Evolutionary conservation across 768 basidiomycete species (phyloP).

Genomic region (Cyathus striatus): DNA sequence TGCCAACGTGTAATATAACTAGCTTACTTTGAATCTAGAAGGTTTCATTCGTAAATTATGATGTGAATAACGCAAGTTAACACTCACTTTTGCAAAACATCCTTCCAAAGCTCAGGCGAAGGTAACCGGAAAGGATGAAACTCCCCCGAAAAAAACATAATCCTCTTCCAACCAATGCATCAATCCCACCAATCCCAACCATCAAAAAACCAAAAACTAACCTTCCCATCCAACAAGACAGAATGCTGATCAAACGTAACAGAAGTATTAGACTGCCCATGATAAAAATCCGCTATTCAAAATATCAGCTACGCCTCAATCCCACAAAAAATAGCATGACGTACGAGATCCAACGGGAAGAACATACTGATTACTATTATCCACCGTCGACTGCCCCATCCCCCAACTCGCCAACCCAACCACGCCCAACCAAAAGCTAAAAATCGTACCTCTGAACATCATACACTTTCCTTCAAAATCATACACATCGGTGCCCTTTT

Average conservation of each 20-base stretch:
- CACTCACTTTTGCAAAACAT: conserved; percentile 52
- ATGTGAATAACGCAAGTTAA: neutral
- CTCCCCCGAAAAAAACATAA: conserved; percentile 60
- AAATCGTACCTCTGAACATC: no score
- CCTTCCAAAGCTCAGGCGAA: conserved; percentile 61
- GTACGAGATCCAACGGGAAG: conserved; percentile 14
- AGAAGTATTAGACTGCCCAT: conserved; percentile 22
- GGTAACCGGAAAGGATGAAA: conserved; percentile 69
- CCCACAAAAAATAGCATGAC: neutral
- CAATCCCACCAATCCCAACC: neutral
- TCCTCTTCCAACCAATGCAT: conserved; percentile 20
- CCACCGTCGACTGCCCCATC: conserved; percentile 13
- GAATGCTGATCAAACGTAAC: conserved; percentile 32
- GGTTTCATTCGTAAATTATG: neutral
- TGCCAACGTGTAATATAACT: neutral
- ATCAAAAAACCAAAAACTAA: conserved; percentile 3
- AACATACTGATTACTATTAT: conserved; percentile 16
- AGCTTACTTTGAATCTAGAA: conserved; percentile 13
- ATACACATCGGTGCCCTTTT: no score
- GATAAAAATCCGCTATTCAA: conserved; percentile 12
- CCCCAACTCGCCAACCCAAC: no score
- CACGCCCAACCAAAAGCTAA: no score
- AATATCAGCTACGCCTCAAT: neutral
- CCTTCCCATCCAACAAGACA: conserved; percentile 27
- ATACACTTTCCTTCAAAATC: no score